A percentile compares a stretch with the other conserved stretches of the same genome.
phyloP scores from a whole-genome alignment of 306 rosid genomes.

The Oxytropis ochrocephala region DNA sequence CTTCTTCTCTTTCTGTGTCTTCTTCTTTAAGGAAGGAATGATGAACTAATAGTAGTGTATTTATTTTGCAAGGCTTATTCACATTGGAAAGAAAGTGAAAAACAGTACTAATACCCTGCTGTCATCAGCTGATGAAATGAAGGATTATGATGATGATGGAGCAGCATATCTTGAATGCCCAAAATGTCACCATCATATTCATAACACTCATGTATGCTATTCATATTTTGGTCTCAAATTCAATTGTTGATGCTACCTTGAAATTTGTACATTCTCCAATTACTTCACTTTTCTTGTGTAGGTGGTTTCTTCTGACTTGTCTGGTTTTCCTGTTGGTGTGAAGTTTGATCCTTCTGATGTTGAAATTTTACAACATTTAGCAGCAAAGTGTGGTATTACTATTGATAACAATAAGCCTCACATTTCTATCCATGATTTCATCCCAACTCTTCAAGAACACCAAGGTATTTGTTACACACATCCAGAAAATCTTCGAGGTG shows the following conservation, averaged over 20 bases:
- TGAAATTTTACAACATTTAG: constrained; percentile 60
- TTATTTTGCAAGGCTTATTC: constrained; percentile 50
- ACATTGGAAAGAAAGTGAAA: constrained; percentile 59
- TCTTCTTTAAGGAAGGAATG: neutral
- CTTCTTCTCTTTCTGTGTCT: neutral
- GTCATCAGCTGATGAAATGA: constrained; percentile 38
- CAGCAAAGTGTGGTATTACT: constrained; percentile 58
- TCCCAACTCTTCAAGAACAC: constrained; percentile 61
- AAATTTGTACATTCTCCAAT: neutral
- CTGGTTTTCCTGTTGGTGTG: constrained; percentile 76
- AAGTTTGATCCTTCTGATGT: constrained; percentile 83
- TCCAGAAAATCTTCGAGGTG: no score
- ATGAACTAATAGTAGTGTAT: neutral
- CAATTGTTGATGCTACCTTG: neutral
- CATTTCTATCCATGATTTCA: constrained; percentile 56
- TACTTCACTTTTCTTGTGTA: constrained; percentile 25
- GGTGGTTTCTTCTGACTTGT: constrained; percentile 75
- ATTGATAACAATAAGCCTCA: constrained; percentile 46
- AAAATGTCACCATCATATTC: constrained; percentile 45
- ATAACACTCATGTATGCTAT: constrained; percentile 66
- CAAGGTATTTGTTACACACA: constrained; percentile 73
- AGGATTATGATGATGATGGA: constrained; percentile 64
- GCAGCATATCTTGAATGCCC: constrained; percentile 70
- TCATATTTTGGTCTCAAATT: no score
- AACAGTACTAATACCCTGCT: no score